Evolutionary conservation across 2,329 filamentous ascomycete species (phyloP), one percentile per base, ranked within the genome.

Genomic region (Aspergillus pseudoviridinutans): DNA sequence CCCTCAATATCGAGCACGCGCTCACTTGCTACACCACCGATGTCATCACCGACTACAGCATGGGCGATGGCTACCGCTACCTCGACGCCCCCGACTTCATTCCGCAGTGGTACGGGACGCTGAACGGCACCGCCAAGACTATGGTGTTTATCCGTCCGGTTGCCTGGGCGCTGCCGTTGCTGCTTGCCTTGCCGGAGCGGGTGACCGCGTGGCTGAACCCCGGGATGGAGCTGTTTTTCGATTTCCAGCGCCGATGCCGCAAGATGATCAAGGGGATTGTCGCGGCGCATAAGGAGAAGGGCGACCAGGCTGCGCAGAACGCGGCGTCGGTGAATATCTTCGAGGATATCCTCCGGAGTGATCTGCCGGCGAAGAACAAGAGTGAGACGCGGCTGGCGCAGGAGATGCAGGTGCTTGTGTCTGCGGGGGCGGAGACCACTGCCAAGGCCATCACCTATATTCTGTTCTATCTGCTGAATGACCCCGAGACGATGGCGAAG

Each of bases 1-100:
- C 66, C 2, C 54, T 71, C 32, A 59, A 62, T 27, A 55, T 67
- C 32, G 62, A 69, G 38, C 58, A 70, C 56, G 67, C 74, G 0
- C 77, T 75, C 51, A 74, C 71, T 24, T 76, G 76, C 22, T 68
- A 76, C 49, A 76, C 76, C 1, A 77, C 77, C 32, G 78, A 80
- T 32, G 73, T 80, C 49, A 77, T 81, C 60, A 78, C 76, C 58
- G 70, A 77, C 53, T 79, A 79, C 57, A 67, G 66, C n/a, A 66
- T 73, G 64, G 66, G 66, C n/a, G 54, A 63, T 14, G 63, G 62
- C 1, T 72, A 66, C 47, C 59, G 68, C 53, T 73, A 71, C 61
- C 63, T 74, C 8, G 69, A 73, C 27, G 61, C 64, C 7, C 62
- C 68, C 1, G 68, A 71, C 38, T 73, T 71, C 25, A 59, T 62